Base-by-base conservation (phyloP, 2,329 filamentous ascomycete species). In the Phaeophleospora eucalypticola region DNA sequence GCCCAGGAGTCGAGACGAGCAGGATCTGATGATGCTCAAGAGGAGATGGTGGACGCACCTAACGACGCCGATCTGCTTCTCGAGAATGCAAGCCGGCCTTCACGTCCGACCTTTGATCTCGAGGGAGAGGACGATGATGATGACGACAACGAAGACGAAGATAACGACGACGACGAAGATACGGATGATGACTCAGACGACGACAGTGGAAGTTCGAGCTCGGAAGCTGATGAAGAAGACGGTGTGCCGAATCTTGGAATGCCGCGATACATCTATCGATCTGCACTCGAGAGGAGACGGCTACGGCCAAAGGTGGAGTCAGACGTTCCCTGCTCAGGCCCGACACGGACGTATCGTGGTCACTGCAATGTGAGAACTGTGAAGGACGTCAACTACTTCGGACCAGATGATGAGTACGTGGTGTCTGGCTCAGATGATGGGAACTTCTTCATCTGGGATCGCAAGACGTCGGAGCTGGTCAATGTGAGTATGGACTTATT, bases 311-410 rank as follows among this genome's bases (percentile, higher is more conserved):
- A 71, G 15, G 77, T 83, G 14, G 78, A 82, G 50, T 58, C 65
- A 0, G 64, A 79, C 42, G 72, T 79, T 4, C 76, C 79, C 12
- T 81, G 79, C 57, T 72, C 69, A 15, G 68, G 77, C 2, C 78
- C 82, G 53, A 80, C 75, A 2, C 75, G 75, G 33, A 64, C 73
- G 16, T 86, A 83, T 59, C 70, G 71, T 2, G 82, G 82, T 2
- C 82, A 85, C 61, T 84, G 82, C 67, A 84, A 84, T 54, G 74
- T 82, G 43, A 76, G 80, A 53, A 84, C 81, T 1, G 81, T 85
- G 56, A 86, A 86, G 57, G 82, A 86, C 58, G 80, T 84, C 49
- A 84, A 84, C 51, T 86, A 78, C 65, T 84, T 81, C 52, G 82
- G 82, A 0, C 65, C 83, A 32, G 69, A 83, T 48, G 83, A 86